Percentiles rank a stretch among this genome's conserved stretches.
phyloP scores from a whole-genome alignment of 2,329 filamentous ascomycete genomes.

The Exserohilum rostratum region DNA sequence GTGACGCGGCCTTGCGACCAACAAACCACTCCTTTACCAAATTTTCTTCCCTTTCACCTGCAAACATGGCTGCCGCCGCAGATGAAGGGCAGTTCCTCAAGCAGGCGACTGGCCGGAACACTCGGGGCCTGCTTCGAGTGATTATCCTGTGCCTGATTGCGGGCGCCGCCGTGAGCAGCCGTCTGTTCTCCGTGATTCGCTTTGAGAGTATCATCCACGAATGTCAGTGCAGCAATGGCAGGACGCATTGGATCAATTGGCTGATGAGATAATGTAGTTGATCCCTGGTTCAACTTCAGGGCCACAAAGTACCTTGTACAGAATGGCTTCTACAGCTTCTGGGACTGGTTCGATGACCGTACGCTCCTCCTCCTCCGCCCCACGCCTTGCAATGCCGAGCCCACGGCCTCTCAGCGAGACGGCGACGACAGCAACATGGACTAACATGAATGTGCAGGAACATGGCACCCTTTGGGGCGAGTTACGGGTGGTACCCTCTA shows the following conservation, averaged over 20 bases:
- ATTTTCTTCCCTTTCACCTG: slow-evolving; percentile 25
- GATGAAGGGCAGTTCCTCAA: slow-evolving; percentile 65
- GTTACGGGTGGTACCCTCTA: slow-evolving; percentile 99
- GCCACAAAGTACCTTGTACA: slow-evolving; percentile 97
- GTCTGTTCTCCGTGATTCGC: slow-evolving; percentile 97
- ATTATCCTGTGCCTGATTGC: slow-evolving; percentile 92
- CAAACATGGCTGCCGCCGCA: slow-evolving; percentile 47
- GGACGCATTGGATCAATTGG: slow-evolving; percentile 19
- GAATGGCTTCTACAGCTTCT: slow-evolving; percentile 98
- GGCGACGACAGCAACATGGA: slow-evolving; percentile 10
- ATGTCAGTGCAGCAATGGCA: slow-evolving; percentile 68
- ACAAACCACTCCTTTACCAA: slow-evolving; percentile 31
- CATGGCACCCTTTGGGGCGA: slow-evolving; percentile 98
- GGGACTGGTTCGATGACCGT: slow-evolving; percentile 99
- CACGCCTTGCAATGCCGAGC: slow-evolving; percentile 4
- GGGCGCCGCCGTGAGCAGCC: slow-evolving; percentile 86
- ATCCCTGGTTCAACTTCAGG: slow-evolving; percentile 99
- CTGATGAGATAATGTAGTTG: slow-evolving; percentile 66
- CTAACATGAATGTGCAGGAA: slow-evolving; percentile 59
- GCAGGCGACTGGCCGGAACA: slow-evolving; percentile 79
- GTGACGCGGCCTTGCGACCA: slow-evolving; percentile 44
- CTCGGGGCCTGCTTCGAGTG: slow-evolving; percentile 82
- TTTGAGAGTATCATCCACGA: slow-evolving; percentile 99
- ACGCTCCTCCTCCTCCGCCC: slow-evolving; percentile 47
- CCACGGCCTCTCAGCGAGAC: no score